phyloP scores from a whole-genome alignment of 352 stramenopile species.

The Elongisporangium senticosum region DNA sequence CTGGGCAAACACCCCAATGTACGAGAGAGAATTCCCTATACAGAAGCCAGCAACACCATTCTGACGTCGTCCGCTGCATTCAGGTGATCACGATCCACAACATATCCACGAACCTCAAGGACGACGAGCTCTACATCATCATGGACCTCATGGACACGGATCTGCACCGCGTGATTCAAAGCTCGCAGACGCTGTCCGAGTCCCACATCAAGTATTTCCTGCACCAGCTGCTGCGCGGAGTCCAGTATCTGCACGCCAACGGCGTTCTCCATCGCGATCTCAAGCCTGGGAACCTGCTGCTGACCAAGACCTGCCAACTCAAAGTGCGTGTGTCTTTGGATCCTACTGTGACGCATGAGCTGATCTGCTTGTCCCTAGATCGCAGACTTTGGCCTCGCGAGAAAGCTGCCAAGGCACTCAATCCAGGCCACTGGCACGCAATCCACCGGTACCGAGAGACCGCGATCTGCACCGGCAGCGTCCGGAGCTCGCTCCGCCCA shows the following conservation, averaged over 20 bases:
- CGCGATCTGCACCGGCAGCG: constrained; percentile 37
- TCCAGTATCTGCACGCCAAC: constrained; percentile 74
- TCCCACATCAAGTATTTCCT: constrained; percentile 88
- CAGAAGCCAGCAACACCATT: background rate
- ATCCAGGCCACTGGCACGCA: background rate
- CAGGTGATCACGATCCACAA: constrained; percentile 84
- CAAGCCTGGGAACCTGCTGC: constrained; percentile 76
- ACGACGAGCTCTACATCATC: constrained; percentile 94
- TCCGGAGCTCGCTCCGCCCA: constrained; percentile 6
- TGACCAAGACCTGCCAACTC: constrained; percentile 72
- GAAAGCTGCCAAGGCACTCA: constrained; percentile 36
- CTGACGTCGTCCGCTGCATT: constrained; percentile 1
- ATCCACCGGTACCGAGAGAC: constrained; percentile 20
- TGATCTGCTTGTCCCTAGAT: constrained; percentile 20
- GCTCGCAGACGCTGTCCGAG: constrained; percentile 63
- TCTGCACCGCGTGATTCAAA: constrained; percentile 87
- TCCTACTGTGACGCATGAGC: background rate
- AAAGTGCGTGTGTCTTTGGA: constrained; percentile 26
- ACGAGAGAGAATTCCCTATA: constrained; percentile 5
- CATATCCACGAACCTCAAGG: constrained; percentile 75
- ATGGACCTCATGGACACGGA: constrained; percentile 95
- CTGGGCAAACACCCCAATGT: constrained; percentile 86
- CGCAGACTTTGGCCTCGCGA: constrained; percentile 68
- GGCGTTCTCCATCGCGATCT: constrained; percentile 78
- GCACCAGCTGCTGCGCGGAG: constrained; percentile 86